A percentile compares a stretch with the other conserved stretches of the same genome.
These are phyloP conservation scores for Hypoxylon sp. DNA, from an alignment of 2,329 filamentous ascomycete genomes.

Conservation along the genomic window DNA sequence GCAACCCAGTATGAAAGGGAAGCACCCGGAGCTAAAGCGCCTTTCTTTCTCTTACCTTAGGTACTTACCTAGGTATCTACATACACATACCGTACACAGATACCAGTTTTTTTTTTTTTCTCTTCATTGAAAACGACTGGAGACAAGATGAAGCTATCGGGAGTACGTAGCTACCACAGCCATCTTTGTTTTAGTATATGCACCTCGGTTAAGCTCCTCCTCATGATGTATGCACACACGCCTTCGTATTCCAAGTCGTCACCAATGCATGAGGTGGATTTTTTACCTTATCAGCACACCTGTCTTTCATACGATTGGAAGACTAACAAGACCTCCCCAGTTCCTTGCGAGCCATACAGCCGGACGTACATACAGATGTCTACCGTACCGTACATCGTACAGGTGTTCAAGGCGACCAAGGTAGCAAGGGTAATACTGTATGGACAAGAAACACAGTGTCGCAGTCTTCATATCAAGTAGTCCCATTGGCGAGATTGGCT, in stretches of 20 bases:
- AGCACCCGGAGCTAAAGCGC: slow-evolving; percentile 33
- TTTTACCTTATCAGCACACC: slow-evolving; percentile 37
- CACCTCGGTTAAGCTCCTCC: slow-evolving; percentile 33
- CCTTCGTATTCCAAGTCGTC: slow-evolving; percentile 39
- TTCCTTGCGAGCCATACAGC: slow-evolving; percentile 17
- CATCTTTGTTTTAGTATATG: slow-evolving; percentile 20
- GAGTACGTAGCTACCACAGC: not conserved
- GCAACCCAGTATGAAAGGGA: slow-evolving; percentile 25
- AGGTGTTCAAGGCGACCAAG: slow-evolving; percentile 23
- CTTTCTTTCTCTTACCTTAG: slow-evolving; percentile 10
- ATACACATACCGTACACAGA: too few species aligned
- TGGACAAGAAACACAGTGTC: slow-evolving; percentile 45
- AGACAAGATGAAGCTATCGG: not conserved
- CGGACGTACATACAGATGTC: slow-evolving; percentile 21
- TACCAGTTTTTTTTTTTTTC: not conserved
- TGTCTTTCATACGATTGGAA: slow-evolving; percentile 32
- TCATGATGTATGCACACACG: slow-evolving; percentile 6
- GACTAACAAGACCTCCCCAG: slow-evolving; percentile 15
- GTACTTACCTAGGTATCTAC: not conserved
- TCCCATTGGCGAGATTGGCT: slow-evolving; percentile 51
- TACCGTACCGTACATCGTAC: slow-evolving; percentile 7
- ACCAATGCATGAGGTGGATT: slow-evolving; percentile 30
- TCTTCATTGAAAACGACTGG: slow-evolving; percentile 4
- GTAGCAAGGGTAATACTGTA: slow-evolving; percentile 33
- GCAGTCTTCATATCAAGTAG: slow-evolving; percentile 48